phyloP scores from a whole-genome alignment of 225 moss, liverwort and hornwort genomes.

The Sphagnum tenellum region DNA sequence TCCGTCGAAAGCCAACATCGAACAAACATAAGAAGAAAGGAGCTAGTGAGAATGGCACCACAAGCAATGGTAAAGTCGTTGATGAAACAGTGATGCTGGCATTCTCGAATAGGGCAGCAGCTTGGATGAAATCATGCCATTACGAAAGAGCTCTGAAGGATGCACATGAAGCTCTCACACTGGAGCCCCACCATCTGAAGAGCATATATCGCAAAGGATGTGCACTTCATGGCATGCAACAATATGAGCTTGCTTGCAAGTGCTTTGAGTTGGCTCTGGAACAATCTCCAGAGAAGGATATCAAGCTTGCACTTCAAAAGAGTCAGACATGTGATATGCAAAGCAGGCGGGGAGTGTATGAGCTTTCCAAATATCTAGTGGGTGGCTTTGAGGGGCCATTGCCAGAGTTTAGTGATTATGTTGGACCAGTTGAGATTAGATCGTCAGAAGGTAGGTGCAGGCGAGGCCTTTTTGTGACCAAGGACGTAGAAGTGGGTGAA shows the following conservation, averaged over 20 bases:
- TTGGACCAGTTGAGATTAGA: conserved; percentile 78
- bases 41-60: conserved; percentile 16
- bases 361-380: conserved; percentile 43
- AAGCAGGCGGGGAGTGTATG: conserved; percentile 50
- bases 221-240: conserved; percentile 68
- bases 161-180: conserved; percentile 37
- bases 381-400: conserved; percentile 36
- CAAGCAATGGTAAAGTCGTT: conserved; percentile 21
- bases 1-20: conserved; percentile 16
- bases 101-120: conserved; percentile 70
- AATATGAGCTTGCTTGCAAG: conserved; percentile 45
- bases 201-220: conserved; percentile 61
- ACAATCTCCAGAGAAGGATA: conserved; percentile 47
- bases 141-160: conserved; percentile 50
- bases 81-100: conserved; percentile 64
- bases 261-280: conserved; percentile 45
- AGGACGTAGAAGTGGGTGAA: conserved; percentile 70
- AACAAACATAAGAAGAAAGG: conserved; percentile 26
- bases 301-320: conserved; percentile 34
- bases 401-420: conserved; percentile 60
- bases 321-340: conserved; percentile 47
- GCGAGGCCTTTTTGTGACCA: conserved; percentile 65
- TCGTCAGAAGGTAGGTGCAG: conserved; percentile 41
- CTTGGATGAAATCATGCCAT: conserved; percentile 50
- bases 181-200: conserved; percentile 53